phyloP scores from a whole-genome alignment of 345 rosid genomes.

The Draba incana region DNA sequence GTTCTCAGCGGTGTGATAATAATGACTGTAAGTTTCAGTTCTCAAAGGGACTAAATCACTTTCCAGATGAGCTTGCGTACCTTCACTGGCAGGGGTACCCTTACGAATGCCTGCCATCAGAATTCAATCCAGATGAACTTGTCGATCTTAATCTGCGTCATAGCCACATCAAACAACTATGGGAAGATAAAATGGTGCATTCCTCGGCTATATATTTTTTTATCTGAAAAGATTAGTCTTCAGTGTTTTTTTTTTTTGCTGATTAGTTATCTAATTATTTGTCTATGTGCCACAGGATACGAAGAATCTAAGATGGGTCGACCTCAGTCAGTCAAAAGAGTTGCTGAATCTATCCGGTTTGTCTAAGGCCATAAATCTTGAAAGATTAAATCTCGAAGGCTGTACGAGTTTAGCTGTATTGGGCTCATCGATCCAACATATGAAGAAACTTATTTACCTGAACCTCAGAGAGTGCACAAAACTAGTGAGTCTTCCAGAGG shows the following conservation, averaged over 20 bases:
- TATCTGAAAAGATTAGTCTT: too few relatives aligned
- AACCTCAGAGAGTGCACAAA: conserved; percentile 33
- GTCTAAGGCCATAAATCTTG: conserved; percentile 39
- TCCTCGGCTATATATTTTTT: not conserved
- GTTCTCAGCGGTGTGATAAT: conserved; percentile 27
- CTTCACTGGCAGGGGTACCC: conserved; percentile 47
- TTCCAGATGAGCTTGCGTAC: conserved; percentile 37
- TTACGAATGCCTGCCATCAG: conserved; percentile 30
- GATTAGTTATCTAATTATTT: too few relatives aligned
- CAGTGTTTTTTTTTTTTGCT: too few relatives aligned
- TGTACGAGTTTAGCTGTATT: conserved; percentile 39
- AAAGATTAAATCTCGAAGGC: conserved; percentile 28
- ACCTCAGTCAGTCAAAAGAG: conserved; percentile 32
- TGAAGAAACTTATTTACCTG: conserved; percentile 34
- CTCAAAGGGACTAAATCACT: not conserved
- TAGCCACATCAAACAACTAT: conserved; percentile 41
- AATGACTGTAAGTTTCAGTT: not conserved
- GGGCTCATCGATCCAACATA: conserved; percentile 24
- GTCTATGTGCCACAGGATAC: conserved; percentile 24
- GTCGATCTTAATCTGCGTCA: conserved; percentile 25
- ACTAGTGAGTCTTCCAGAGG: conserved; percentile 31
- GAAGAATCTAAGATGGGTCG: conserved; percentile 33
- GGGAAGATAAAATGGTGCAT: conserved; percentile 42
- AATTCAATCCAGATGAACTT: conserved; percentile 35
- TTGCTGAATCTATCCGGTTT: conserved; percentile 38